Evolutionary conservation across 1,284 basidiomycete species (phyloP).

Genomic region (Neonothopanus nambi): DNA sequence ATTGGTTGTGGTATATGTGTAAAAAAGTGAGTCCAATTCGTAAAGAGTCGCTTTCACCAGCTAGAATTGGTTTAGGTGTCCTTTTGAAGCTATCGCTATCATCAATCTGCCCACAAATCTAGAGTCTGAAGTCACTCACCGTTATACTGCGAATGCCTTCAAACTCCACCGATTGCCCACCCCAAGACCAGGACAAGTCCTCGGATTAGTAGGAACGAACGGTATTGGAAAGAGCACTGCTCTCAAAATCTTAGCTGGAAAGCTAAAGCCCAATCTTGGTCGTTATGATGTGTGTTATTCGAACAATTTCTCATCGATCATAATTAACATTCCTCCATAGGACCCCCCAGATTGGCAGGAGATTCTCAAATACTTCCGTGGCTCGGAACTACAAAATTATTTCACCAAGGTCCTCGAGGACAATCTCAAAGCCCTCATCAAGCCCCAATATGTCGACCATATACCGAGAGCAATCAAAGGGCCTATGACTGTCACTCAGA

Average conservation of each 20-base stretch:
- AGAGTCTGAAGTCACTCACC: constrained; percentile 91
- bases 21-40: constrained; percentile 74
- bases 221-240: constrained; percentile 99
- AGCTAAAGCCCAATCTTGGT: constrained; percentile 92
- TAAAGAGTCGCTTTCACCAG: constrained; percentile 9
- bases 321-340: constrained; percentile 35
- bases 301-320: constrained; percentile 5
- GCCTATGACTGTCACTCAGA: constrained; percentile 78
- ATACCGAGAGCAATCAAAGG: constrained; percentile 96
- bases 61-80: constrained; percentile 68
- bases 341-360: constrained; percentile 98
- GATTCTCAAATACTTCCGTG: constrained; percentile 95
- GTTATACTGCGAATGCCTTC: constrained; percentile 96
- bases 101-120: constrained; percentile 97
- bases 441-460: constrained; percentile 98
- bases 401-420: constrained; percentile 99
- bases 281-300: constrained; percentile 74
- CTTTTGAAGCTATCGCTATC: constrained; percentile 96
- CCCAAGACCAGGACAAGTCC: constrained; percentile 92
- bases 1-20: constrained; percentile 99
- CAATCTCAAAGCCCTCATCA: constrained; percentile 95
- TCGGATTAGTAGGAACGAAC: constrained; percentile 95
- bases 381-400: constrained; percentile 96
- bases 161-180: constrained; percentile 96
- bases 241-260: constrained; percentile 92